phyloP scores from a whole-genome alignment of 78 protist species.

The Pigoraptor vietnamica region DNA sequence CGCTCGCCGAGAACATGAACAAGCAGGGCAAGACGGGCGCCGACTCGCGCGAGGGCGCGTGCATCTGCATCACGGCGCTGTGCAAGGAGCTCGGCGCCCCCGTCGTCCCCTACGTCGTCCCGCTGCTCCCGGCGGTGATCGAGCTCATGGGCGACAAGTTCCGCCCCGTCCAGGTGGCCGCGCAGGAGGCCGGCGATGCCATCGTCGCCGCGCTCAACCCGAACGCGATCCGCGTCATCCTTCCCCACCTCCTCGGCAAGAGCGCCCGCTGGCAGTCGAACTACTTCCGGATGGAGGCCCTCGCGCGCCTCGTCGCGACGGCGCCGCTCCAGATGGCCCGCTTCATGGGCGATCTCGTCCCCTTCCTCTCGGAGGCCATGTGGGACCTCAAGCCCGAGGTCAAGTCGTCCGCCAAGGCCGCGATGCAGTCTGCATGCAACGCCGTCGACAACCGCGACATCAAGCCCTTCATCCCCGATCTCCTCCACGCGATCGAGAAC shows the following conservation, averaged over 20 bases:
- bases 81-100: not conserved
- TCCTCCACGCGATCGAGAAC: slow-evolving; percentile 33
- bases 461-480: slow-evolving; percentile 35
- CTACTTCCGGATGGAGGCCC: not conserved
- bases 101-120: slow-evolving; percentile 12
- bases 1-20: not conserved
- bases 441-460: slow-evolving; percentile 42
- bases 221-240: not conserved
- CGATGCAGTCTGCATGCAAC: not conserved
- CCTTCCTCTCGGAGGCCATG: slow-evolving; percentile 25
- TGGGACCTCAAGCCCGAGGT: slow-evolving; percentile 40
- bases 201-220: not conserved
- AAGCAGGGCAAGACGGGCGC: slow-evolving; percentile 29
- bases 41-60: slow-evolving; percentile 34
- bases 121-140: slow-evolving; percentile 1
- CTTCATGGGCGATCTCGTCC: slow-evolving; percentile 24
- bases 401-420: slow-evolving; percentile 16
- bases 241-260: slow-evolving; percentile 5
- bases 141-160: slow-evolving; percentile 13
- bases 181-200: not conserved
- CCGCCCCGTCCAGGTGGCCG: slow-evolving; percentile 9
- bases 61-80: slow-evolving; percentile 8
- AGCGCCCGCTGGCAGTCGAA: slow-evolving; percentile 18
- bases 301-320: slow-evolving; percentile 12
- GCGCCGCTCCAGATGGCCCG: slow-evolving; percentile 18